These are phyloP conservation scores for Penicillium paradoxum DNA, from an alignment of 495 filamentous ascomycete genomes.

Conservation along the genomic window DNA sequence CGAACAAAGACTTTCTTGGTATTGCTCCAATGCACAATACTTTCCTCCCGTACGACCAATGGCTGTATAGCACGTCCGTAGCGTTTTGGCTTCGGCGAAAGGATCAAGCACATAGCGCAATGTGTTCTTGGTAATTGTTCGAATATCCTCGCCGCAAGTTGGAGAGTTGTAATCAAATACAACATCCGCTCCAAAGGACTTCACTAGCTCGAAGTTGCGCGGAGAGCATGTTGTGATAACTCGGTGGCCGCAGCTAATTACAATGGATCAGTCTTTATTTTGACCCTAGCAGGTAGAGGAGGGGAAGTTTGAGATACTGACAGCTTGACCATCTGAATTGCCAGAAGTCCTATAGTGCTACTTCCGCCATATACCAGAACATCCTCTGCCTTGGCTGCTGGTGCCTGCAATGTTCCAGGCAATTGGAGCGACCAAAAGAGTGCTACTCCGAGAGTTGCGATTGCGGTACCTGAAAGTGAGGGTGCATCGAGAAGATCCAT, in stretches of 20 bases:
- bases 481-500: constrained; percentile 8
- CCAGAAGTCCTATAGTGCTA: constrained; percentile 41
- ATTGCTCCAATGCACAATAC: constrained; percentile 37
- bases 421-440: constrained; percentile 29
- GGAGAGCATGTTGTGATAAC: constrained; percentile 53
- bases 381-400: constrained; percentile 17
- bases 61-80: constrained; percentile 34
- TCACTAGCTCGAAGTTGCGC: constrained; percentile 50
- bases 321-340: constrained; percentile 40
- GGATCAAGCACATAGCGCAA: constrained; percentile 40
- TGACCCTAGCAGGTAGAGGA: neutral
- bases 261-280: neutral
- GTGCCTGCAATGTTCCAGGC: constrained; percentile 20
- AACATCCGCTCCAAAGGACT: constrained; percentile 44
- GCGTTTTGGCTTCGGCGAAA: constrained; percentile 32
- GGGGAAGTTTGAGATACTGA: constrained; percentile 8
- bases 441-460: constrained; percentile 24
- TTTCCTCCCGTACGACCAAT: constrained; percentile 40
- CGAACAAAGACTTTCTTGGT: constrained; percentile 19
- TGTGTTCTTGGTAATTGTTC: constrained; percentile 27
- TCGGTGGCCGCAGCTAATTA: constrained; percentile 33
- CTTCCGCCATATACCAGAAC: constrained; percentile 44
- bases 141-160: constrained; percentile 40
- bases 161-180: constrained; percentile 52
- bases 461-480: constrained; percentile 20